These are phyloP conservation scores for Pulveroboletus sp. DNA, from an alignment of 768 basidiomycete species.

Conservation along the genomic window DNA sequence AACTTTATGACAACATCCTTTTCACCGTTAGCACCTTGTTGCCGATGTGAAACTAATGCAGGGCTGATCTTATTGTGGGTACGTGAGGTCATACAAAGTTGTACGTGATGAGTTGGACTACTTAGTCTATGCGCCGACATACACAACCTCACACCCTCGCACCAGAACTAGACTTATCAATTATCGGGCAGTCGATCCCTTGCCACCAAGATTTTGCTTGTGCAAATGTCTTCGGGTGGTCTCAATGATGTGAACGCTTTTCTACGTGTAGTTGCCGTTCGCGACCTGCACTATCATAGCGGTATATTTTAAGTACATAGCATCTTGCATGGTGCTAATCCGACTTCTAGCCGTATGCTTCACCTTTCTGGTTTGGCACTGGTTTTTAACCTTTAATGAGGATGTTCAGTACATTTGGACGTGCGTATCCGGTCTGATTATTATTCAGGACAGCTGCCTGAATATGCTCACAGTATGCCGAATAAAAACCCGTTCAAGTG, in stretches of 20 bases:
- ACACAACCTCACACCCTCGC: too few relatives aligned
- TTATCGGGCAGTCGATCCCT: neutral
- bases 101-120: neutral
- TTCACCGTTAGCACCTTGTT: neutral
- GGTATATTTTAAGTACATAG: neutral
- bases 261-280: neutral
- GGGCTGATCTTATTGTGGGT: neutral
- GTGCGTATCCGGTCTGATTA: constrained; percentile 10
- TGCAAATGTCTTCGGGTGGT: constrained; percentile 1
- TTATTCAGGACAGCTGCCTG: neutral
- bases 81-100: neutral
- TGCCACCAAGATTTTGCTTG: neutral
- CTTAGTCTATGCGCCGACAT: neutral
- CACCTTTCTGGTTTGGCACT: constrained; percentile 12
- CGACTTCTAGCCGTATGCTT: constrained; percentile 7
- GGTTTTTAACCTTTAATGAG: constrained; percentile 12
- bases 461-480: constrained; percentile 18
- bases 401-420: constrained; percentile 21
- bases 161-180: neutral
- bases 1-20: neutral
- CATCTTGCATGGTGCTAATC: constrained; percentile 1
- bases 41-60: neutral
- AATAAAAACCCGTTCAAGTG: constrained; percentile 25
- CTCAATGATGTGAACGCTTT: neutral
- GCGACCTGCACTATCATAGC: constrained; percentile 11